Percentiles rank a stretch among this genome's conserved stretches.
Evolutionary conservation across 2,329 filamentous ascomycete genomes (phyloP).

Genomic region (Magnaporthiopsis rhizophila): DNA sequence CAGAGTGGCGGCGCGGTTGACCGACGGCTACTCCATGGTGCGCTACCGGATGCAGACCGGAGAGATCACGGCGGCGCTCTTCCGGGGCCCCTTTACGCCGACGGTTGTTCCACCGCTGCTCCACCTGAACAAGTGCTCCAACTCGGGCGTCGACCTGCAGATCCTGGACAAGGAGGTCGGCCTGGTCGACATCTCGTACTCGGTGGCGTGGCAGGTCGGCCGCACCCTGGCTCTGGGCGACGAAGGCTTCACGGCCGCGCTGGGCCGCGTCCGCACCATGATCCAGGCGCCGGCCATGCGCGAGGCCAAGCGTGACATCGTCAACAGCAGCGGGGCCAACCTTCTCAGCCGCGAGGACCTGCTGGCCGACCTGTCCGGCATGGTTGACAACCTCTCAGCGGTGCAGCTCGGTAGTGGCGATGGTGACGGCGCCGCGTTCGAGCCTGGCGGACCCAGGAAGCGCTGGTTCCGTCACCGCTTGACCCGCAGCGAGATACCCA

Average conservation of each 20-base stretch:
- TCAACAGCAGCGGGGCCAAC: neutral
- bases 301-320: conserved; percentile 11
- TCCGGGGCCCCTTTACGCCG: conserved; percentile 29
- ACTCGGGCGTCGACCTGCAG: conserved; percentile 23
- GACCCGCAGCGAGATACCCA: neutral
- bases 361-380: conserved; percentile 4
- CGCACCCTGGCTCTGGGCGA: conserved; percentile 9
- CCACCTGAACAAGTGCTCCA: conserved; percentile 19
- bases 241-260: conserved; percentile 12
- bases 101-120: conserved; percentile 11
- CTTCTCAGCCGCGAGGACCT: neutral
- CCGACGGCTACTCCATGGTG: conserved; percentile 31
- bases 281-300: conserved; percentile 13
- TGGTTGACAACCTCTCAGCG: conserved; percentile 3
- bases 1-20: conserved; percentile 14
- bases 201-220: conserved; percentile 29
- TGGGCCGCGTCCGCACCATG: conserved; percentile 15
- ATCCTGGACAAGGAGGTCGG: conserved; percentile 22
- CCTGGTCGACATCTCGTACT: conserved; percentile 31
- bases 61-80: conserved; percentile 29
- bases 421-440: neutral
- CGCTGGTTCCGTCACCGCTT: conserved; percentile 2
- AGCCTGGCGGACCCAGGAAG: conserved; percentile 2
- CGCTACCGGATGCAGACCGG: conserved; percentile 28
- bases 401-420: neutral